Evolutionary conservation across 1,284 basidiomycete species (phyloP), one percentile per base, ranked within the genome.

Genomic region (Stereum hirsutum): DNA sequence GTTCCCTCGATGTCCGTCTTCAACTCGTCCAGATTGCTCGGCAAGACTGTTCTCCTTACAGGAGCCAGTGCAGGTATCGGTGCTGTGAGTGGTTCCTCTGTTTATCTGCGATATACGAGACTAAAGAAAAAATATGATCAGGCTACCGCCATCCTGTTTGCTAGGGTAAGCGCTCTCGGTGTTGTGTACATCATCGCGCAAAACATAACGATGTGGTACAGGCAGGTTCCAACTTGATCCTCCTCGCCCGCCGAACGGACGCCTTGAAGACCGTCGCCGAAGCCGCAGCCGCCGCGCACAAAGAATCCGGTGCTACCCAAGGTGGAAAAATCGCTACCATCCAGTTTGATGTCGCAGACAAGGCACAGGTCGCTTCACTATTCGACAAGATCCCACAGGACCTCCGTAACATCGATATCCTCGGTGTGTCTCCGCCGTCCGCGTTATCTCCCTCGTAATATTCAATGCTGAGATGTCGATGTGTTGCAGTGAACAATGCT

Each of bases 1-100:
- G 15, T 20, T 35, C 57, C 54, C 57, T 58, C 48, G 45, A 86
- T 87, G 84, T 82, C 83, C 35, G 64, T 89, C 44, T 90, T 90
- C 73, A 84, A 84, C 57, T 68, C 81, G 31, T 75, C 82, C 43
- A 77, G 84, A 52, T 65, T 94, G 30, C 60, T 85, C 41, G 83
- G 84, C 58, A 92, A 93, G 67, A 91, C 81, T 10, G 84, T 94
- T 46, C 73, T 95, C 42, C 70, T 94, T 47, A 93, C 90, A 11
- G 90, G 90, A 17, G 88, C 89, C 6, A 88, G 84, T 54, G 77
- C 81, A 34, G 89, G 88, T 26, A 91, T 91, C 48, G 88, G 89
- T 42, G 79, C 82, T 47, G 84, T 86, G 52, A 55, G 73, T 63
- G 21, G 44, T 30, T 50, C 20, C 17, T 33, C 36, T 30, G 14